Evolutionary conservation across 352 stramenopile genomes (phyloP).

Genomic region (Phytophthora capsici): DNA sequence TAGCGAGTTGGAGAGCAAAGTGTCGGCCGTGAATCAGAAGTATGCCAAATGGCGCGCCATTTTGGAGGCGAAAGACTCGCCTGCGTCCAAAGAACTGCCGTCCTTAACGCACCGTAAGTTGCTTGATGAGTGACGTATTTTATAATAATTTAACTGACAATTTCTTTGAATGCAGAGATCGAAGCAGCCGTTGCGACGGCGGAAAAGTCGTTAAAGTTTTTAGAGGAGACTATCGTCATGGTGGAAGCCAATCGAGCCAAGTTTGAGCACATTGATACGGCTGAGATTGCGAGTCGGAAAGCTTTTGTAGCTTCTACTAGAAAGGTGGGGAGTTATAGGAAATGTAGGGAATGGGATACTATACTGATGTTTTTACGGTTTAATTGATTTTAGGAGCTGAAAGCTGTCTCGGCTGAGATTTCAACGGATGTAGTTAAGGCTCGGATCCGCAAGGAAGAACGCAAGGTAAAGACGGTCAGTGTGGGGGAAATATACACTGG

Average conservation of each 20-base stretch:
- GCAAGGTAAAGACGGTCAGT: slow-evolving; percentile 46
- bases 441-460: slow-evolving; percentile 66
- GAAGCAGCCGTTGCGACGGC: slow-evolving; percentile 52
- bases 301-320: slow-evolving; percentile 66
- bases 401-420: slow-evolving; percentile 60
- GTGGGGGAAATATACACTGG: not conserved
- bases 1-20: slow-evolving; percentile 81
- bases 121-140: slow-evolving; percentile 2
- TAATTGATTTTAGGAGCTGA: slow-evolving; percentile 36
- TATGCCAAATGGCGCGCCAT: slow-evolving; percentile 74
- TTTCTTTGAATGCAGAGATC: slow-evolving; percentile 55
- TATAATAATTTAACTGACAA: not conserved
- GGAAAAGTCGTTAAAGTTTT: slow-evolving; percentile 81
- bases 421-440: slow-evolving; percentile 65
- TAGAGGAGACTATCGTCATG: slow-evolving; percentile 86
- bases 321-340: slow-evolving; percentile 34
- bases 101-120: slow-evolving; percentile 60
- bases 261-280: slow-evolving; percentile 82
- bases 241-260: slow-evolving; percentile 81
- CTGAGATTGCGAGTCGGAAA: slow-evolving; percentile 71
- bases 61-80: slow-evolving; percentile 48
- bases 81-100: slow-evolving; percentile 58
- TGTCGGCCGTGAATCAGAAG: slow-evolving; percentile 72
- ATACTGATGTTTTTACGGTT: not conserved
- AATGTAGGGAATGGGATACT: not conserved